Base-by-base conservation (phyloP, 2,329 filamentous ascomycete genomes). In the Fusarium virguliforme region DNA sequence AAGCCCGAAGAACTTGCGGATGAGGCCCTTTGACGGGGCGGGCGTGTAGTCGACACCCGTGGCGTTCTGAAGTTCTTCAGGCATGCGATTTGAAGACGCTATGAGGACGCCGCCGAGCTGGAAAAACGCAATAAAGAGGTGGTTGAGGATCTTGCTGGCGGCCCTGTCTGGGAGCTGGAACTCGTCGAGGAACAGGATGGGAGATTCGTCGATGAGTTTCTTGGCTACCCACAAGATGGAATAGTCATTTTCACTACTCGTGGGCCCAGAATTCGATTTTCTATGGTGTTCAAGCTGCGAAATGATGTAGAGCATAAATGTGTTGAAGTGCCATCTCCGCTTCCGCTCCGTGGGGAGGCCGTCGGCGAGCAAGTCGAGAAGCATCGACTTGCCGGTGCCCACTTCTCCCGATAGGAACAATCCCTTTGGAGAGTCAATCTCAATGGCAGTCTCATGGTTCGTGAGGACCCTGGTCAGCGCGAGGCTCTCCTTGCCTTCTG, bases 131-230 rank as follows among this genome's bases (percentile, higher is more conserved):
- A 92, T 93, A 78, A 96, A 91, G 2, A 96, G 85, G 74, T 92
- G 92, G 66, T 91, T 93, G 67, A 96, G 82, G 51, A 95, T 93
- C 79, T 95, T 95, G 74, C 90, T 92, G 3, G 92, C 88, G 2
- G 91, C 92, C 70, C 91, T 87, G 79, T 95, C 93, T 0, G 93
- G 93, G 38, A 96, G 86, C 77, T 96, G 93, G 68, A 96, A 95
- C 77, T 96, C 93, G 73, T 95, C 93, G 3, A 95, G 81, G 74
- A 96, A 96, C 13, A 95, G 80, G 35, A 95, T 92, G 0, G 93
- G 92, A 10, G 90, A 92, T 12, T 88, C 90, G 61, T 93, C 88
- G 12, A 94, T 88, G 77, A 95, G 88, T 64, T 95, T 92, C 74
- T 91, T 90, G 34, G 93, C 92, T 75, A 95, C 85, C 86, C 89